These are phyloP conservation scores for Conticribra weissflogii DNA, from an alignment of 108 stramenopile species.

Conservation along the genomic window DNA sequence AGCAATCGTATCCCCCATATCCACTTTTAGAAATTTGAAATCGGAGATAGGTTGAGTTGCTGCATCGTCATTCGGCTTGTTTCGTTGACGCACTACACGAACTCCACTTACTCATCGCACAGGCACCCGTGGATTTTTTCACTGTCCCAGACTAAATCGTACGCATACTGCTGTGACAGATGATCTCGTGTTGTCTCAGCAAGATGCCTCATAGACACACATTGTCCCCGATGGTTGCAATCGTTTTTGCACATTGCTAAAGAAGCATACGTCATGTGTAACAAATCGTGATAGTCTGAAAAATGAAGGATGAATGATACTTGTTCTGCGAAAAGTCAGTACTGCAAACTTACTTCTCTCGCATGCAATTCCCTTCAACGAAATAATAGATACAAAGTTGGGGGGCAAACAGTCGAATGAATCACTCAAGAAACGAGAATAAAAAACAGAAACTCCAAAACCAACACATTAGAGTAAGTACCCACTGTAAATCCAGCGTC, in stretches of 20 bases:
- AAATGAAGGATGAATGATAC: too few species aligned
- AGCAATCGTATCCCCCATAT: constrained; percentile 52
- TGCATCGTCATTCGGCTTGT: too few species aligned
- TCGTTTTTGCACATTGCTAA: constrained; percentile 37
- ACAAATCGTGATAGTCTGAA: too few species aligned
- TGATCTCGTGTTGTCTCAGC: constrained; percentile 39
- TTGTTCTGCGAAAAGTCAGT: too few species aligned
- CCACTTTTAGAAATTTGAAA: neutral
- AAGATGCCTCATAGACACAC: constrained; percentile 31
- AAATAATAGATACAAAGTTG: too few species aligned
- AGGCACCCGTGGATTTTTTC: constrained; percentile 80
- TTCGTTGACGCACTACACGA: too few species aligned
- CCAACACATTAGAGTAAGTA: too few species aligned
- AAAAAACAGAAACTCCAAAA: too few species aligned
- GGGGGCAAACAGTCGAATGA: too few species aligned
- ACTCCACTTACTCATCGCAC: constrained; percentile 56
- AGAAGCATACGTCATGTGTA: neutral
- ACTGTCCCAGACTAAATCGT: constrained; percentile 63
- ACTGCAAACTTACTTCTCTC: constrained; percentile 58
- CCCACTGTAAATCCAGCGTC: constrained; percentile 51
- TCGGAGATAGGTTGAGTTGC: too few species aligned
- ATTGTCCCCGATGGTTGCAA: constrained; percentile 35
- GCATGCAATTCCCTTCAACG: constrained; percentile 69
- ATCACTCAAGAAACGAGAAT: too few species aligned
- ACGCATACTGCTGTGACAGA: constrained; percentile 32